Evolutionary conservation across 805 yeast species (phyloP), one percentile per base, ranked within the genome.

Genomic region (Lipomyces starkeyi): DNA sequence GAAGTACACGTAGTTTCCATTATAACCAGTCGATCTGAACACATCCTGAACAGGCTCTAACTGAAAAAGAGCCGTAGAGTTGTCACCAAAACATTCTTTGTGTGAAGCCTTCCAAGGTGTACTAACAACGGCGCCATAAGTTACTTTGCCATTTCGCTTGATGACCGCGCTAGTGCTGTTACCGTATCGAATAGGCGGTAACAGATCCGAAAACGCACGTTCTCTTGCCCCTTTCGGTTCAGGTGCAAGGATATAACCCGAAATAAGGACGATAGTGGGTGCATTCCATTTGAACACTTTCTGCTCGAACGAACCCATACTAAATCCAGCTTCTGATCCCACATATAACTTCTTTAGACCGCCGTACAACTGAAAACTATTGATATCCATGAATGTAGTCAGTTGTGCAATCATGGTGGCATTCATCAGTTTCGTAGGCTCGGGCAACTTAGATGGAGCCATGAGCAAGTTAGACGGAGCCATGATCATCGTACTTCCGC

Each of bases 221-320:
- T 69, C 73, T 27, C 76, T 49, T 27, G 73, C 70, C 11, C 69
- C 68, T n/a, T 61, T 62, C 7, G 76, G 74, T n/a, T 61, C 64
- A 3, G 63, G 65, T 4, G 71, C 43, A 49, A 76, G 65, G 17
- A 71, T 76, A 72, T 82, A 84, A 0, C 98, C 98, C 2, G 86
- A 84, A 0, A 94, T 81, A 0, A 93, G 68, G 8, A 93, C 72
- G 0, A 94, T 76, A 0, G 97, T 86, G 0, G 97, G 97, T 0
- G 97, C 95, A 73, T 86, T 87, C 97, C 98, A 94, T 73, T 93
- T 91, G 81, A 91, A 87, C 0, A 89, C 90, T 70, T 88, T 91
- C 65, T 89, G 85, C 78, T 93, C 97, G 66, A 94, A 84, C 0
- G 97, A 89, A 37, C 97, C 80, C 84, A 93, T 91, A 0, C 97